Conservation (phyloP, 768 basidiomycete species). For the Cantharellus anzutake region DNA sequence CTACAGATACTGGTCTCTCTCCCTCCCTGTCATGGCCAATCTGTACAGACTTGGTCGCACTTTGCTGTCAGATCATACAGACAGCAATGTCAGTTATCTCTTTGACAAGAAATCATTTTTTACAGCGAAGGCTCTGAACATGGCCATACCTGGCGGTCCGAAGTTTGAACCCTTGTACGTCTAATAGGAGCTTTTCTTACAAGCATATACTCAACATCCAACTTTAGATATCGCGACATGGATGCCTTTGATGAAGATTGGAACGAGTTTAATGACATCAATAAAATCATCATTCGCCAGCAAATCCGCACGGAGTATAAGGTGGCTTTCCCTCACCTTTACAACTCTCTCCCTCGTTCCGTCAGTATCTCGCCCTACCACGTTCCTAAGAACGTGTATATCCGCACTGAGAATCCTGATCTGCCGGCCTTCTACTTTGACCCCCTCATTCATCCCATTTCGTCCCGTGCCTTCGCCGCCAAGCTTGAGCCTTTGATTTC, state of each 20-base stretch:
- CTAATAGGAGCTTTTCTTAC: neutral
- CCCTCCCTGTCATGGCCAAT: conserved; percentile 91
- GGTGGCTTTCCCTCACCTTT: conserved; percentile 95
- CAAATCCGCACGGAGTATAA: conserved; percentile 98
- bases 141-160: conserved; percentile 95
- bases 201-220: neutral
- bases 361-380: conserved; percentile 89
- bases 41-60: conserved; percentile 90
- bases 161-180: conserved; percentile 83
- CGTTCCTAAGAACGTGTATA: conserved; percentile 91
- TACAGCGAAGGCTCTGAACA: conserved; percentile 90
- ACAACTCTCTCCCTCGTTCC: conserved; percentile 92
- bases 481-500: conserved; percentile 69
- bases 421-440: conserved; percentile 98
- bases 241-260: conserved; percentile 96
- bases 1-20: conserved; percentile 84
- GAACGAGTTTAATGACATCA: conserved; percentile 99
- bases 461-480: conserved; percentile 65
- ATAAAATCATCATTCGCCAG: conserved; percentile 98
- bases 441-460: conserved; percentile 94
- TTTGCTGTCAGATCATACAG: conserved; percentile 80
- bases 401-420: conserved; percentile 98
- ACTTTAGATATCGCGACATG: conserved; percentile 55
- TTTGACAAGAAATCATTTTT: conserved; percentile 98
- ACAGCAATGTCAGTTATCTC: conserved; percentile 77